Percentiles rank a stretch among this genome's conserved stretches.
Conservation (phyloP, 2,329 filamentous ascomycete genomes). For the Lizonia empirigonia region DNA sequence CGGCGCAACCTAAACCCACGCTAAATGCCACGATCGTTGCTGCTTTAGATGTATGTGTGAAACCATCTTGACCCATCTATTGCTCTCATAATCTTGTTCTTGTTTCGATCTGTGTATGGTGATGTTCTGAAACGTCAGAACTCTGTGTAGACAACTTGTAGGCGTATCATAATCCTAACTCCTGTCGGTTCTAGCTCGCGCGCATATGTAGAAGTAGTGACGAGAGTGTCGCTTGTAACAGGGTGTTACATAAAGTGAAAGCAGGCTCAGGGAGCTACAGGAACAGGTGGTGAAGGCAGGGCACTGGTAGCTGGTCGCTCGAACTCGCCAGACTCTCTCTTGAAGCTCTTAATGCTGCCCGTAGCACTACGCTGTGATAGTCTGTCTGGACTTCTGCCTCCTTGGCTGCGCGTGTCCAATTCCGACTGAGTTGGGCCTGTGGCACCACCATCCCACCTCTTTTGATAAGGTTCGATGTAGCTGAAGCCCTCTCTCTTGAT, state of each 20-base stretch:
- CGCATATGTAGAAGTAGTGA: slow-evolving; percentile 20
- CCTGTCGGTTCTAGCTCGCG: slow-evolving; percentile 40
- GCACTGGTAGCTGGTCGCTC: slow-evolving; percentile 25
- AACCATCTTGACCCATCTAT: slow-evolving; percentile 19
- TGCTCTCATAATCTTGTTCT: slow-evolving; percentile 26
- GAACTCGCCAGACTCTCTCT: slow-evolving; percentile 39
- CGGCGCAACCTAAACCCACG: slow-evolving; percentile 37
- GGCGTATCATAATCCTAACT: slow-evolving; percentile 19
- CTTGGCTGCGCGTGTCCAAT: slow-evolving; percentile 35
- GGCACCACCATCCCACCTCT: slow-evolving; percentile 38
- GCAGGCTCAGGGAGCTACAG: slow-evolving; percentile 20
- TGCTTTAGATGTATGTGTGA: slow-evolving; percentile 28
- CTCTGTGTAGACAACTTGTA: background rate
- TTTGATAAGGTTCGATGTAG: slow-evolving; percentile 41
- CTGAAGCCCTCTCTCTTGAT: slow-evolving; percentile 38
- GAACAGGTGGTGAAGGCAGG: slow-evolving; percentile 27
- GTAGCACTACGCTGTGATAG: slow-evolving; percentile 43
- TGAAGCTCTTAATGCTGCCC: slow-evolving; percentile 44
- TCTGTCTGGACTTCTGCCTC: slow-evolving; percentile 40
- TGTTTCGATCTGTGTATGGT: slow-evolving; percentile 24
- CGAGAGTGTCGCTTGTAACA: background rate
- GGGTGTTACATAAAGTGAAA: background rate
- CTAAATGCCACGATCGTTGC: slow-evolving; percentile 49
- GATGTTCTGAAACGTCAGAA: slow-evolving; percentile 12
- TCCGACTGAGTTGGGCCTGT: slow-evolving; percentile 28